Conservation (phyloP, 1,284 basidiomycete species). For the Inonotus obliquus region DNA sequence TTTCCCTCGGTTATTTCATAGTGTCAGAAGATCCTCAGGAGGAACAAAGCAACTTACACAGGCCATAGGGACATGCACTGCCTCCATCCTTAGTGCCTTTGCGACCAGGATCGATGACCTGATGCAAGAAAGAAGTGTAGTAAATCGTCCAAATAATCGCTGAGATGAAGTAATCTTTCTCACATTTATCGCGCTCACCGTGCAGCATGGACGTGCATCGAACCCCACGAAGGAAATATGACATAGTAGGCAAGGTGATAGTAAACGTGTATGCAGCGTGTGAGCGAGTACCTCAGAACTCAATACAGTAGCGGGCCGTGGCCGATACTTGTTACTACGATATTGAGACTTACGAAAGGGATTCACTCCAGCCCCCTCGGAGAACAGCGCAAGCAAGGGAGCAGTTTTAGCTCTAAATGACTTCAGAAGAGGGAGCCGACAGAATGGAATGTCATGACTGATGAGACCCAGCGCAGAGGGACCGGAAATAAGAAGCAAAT, state of each 20-base stretch:
- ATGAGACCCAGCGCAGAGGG: neutral
- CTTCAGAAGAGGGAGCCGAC: neutral
- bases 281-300: neutral
- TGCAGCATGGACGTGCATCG: neutral
- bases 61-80: neutral
- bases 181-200: neutral
- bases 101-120: neutral
- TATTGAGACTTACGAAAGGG: neutral
- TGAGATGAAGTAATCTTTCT: neutral
- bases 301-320: neutral
- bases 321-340: neutral
- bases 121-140: no score
- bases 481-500: slow-evolving; percentile 1
- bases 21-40: neutral
- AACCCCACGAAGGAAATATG: neutral
- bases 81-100: neutral
- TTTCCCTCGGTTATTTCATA: neutral
- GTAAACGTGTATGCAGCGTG: neutral
- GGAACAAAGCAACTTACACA: neutral
- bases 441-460: neutral
- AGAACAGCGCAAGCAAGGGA: neutral
- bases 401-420: neutral
- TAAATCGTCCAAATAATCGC: neutral
- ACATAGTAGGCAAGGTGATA: slow-evolving; percentile 2
- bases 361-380: neutral